These are phyloP conservation scores for Acer campestre DNA, from an alignment of 345 rosid species.

Conservation along the genomic window DNA sequence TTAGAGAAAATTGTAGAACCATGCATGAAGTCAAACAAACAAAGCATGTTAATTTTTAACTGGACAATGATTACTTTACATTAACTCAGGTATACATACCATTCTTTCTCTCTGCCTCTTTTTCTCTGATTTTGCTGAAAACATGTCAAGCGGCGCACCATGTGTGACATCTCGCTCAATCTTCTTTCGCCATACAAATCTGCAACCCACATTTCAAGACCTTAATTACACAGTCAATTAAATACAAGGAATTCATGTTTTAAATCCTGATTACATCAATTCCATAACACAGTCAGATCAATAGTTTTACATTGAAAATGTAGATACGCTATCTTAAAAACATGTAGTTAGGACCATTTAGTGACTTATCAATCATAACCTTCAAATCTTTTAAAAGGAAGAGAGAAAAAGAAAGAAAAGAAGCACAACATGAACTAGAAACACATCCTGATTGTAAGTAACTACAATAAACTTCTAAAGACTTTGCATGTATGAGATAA, in stretches of 20 bases:
- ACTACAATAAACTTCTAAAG: not conserved
- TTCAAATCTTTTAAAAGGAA: not conserved
- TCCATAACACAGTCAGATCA: not conserved
- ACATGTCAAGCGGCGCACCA: conserved; percentile 65
- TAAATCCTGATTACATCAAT: not conserved
- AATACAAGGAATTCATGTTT: not conserved
- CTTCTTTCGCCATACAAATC: conserved; percentile 95
- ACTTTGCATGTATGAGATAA: not conserved
- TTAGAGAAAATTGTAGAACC: not conserved
- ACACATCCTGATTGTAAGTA: not conserved
- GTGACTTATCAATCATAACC: not conserved
- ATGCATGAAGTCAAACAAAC: not conserved
- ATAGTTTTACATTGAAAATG: not conserved
- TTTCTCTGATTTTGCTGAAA: conserved; percentile 85
- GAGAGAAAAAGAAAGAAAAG: not conserved
- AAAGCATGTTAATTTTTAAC: not conserved
- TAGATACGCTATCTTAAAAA: not conserved
- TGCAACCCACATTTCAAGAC: conserved; percentile 32
- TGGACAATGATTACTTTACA: not conserved
- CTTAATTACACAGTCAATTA: not conserved
- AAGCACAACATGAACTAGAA: not conserved
- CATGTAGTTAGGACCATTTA: not conserved
- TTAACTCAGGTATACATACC: conserved; percentile 45
- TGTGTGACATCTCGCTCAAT: conserved; percentile 81
- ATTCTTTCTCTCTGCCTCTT: conserved; percentile 77